A percentile compares a stretch with the other conserved stretches of the same genome.
Conservation (phyloP, 1,139 yeast genomes). For the Protomyces pachydermus region DNA sequence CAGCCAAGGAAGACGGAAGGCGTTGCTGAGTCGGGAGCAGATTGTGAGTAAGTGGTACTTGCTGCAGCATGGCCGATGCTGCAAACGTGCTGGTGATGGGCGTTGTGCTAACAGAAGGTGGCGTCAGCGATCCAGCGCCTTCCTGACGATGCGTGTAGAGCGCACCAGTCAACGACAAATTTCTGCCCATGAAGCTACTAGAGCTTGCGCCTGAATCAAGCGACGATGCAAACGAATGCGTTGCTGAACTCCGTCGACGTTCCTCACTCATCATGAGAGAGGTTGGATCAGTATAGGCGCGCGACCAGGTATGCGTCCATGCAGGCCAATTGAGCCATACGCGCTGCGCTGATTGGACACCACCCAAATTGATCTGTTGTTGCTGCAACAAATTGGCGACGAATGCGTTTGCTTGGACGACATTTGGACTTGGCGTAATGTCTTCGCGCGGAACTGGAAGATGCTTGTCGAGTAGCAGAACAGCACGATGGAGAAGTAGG, state of each 20-base stretch:
- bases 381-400: background rate
- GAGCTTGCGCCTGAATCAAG: background rate
- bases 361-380: background rate
- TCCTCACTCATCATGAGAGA: background rate
- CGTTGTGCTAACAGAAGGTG: background rate
- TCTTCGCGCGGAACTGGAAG: background rate
- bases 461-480: background rate
- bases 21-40: background rate
- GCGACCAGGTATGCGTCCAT: background rate
- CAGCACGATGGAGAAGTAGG: background rate
- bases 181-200: background rate
- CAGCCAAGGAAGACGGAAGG: background rate
- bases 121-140: background rate
- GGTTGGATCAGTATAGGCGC: background rate
- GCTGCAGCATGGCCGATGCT: background rate
- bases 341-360: background rate
- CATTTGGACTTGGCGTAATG: background rate
- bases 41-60: background rate
- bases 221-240: background rate
- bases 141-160: background rate
- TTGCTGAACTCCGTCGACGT: background rate
- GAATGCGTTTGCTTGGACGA: slow-evolving; percentile 7
- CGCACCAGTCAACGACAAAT: background rate
- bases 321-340: background rate
- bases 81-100: background rate